Conservation (phyloP, 768 basidiomycete genomes). For the Hydnum rufescens region DNA sequence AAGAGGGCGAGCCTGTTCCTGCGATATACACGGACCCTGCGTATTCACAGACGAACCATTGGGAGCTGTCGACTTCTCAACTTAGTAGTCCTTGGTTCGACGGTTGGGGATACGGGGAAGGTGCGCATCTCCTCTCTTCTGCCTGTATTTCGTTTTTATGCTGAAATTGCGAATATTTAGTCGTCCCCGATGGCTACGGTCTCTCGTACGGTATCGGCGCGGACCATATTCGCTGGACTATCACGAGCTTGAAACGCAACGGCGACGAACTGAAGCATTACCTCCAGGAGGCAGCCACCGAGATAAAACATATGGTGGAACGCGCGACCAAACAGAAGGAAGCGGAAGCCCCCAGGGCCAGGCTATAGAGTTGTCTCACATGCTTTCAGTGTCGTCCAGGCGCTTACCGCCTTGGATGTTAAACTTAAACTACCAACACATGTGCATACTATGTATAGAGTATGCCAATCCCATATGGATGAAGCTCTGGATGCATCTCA, state of each 20-base stretch:
- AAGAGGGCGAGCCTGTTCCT: slow-evolving; percentile 51
- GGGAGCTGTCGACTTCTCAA: slow-evolving; percentile 88
- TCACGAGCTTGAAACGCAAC: slow-evolving; percentile 43
- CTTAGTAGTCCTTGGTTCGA: slow-evolving; percentile 64
- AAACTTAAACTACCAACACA: no score
- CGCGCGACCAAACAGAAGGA: slow-evolving; percentile 27
- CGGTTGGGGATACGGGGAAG: slow-evolving; percentile 96
- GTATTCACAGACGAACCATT: slow-evolving; percentile 53
- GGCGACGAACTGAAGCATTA: slow-evolving; percentile 30
- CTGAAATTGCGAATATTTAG: slow-evolving; percentile 20
- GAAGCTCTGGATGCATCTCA: no score
- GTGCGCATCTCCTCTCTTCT: slow-evolving; percentile 22
- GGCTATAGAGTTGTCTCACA: no score
- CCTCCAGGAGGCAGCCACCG: slow-evolving; percentile 62
- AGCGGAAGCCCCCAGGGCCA: slow-evolving; percentile 5
- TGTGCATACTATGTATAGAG: no score
- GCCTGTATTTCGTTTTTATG: neutral
- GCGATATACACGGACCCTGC: slow-evolving; percentile 56
- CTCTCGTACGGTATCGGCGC: slow-evolving; percentile 79
- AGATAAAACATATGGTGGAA: slow-evolving; percentile 59
- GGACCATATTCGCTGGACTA: slow-evolving; percentile 72
- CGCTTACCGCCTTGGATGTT: no score
- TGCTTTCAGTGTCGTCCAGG: no score
- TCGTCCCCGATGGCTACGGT: slow-evolving; percentile 84
- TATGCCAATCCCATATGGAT: no score